A percentile compares a stretch with the other conserved stretches of the same genome.
phyloP scores from a whole-genome alignment of 139 green algal species.

The Chlorella sp. region DNA sequence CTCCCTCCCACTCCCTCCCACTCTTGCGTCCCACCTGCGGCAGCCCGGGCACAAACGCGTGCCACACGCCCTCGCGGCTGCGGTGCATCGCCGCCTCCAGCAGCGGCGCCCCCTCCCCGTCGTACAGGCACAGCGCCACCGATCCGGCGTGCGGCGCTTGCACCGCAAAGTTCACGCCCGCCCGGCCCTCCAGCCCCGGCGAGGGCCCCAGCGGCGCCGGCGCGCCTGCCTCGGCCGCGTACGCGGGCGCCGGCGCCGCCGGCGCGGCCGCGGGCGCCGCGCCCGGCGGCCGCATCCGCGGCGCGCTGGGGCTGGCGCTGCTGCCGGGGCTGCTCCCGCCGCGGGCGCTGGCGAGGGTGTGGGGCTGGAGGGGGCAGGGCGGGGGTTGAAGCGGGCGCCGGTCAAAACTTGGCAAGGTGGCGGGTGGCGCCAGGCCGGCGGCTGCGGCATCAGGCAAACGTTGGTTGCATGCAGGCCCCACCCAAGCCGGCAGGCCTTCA shows the following conservation, averaged over 20 bases:
- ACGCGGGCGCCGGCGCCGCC: no score
- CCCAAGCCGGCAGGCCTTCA: not conserved
- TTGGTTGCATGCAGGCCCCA: no score
- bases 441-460: no score
- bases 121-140: slow-evolving; percentile 70
- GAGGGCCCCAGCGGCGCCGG: slow-evolving; percentile 76
- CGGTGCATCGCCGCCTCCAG: slow-evolving; percentile 54
- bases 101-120: slow-evolving; percentile 35
- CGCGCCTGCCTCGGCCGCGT: slow-evolving; percentile 19
- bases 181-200: not conserved
- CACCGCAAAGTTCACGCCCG: slow-evolving; percentile 86
- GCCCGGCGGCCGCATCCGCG: not conserved
- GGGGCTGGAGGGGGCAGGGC: not conserved
- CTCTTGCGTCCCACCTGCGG: slow-evolving; percentile 18
- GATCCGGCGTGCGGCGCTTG: slow-evolving; percentile 63
- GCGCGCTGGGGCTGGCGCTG: not conserved
- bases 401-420: no score
- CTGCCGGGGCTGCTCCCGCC: not conserved
- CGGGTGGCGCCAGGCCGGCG: no score
- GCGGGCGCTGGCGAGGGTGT: not conserved
- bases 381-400: no score
- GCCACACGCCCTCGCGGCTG: slow-evolving; percentile 72
- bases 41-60: slow-evolving; percentile 68
- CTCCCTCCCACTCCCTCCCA: not conserved
- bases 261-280: no score